Evolutionary conservation across 129 eudicot genomes (phyloP), one percentile per base, ranked within the genome.

Genomic region (Centella asiatica): DNA sequence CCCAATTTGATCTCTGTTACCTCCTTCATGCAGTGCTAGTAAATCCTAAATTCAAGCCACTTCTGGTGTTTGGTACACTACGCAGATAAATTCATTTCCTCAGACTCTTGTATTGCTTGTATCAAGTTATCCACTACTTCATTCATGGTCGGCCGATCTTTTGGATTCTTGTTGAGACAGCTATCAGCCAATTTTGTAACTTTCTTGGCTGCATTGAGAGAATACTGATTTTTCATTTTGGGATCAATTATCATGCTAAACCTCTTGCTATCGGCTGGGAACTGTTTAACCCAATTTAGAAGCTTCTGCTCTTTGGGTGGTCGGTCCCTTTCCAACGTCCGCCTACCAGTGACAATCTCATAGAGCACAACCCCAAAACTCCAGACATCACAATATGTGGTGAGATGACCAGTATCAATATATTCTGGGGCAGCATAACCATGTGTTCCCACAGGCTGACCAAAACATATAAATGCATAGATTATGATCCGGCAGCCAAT

Each of bases 361-460:
- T 82, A 82, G 7, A 82, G 88, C 5, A 82, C 88, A 12, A 82
- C 88, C 13, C 88, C 88, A 28, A 70, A 82, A 65, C 81, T 78
- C 72, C 76, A 82, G 51, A 82, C 50, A n/a, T 82, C 88, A 64
- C 88, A 74, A 76, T 75, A 74, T 5, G 37, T 39, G 20, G 80
- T 58, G 64, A 82, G 72, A 60, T 62, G 88, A 1, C 88, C 88
- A 19, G 73, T 64, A 47, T 69, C 69, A 7, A 82, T 80, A 23
- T 82, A 82, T 75, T 82, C 88, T 5, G 88, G 88, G 29, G 88
- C 88, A 13, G 88, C 88, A 53, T 82, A 82, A 40, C 88, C 88
- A 7, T 66, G 71, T 6, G 88, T 82, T 18, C 88, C 88, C 13
- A 82, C 76, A 15, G 83, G 83, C 88, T 82, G 72, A 74, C 8